Evolutionary conservation across 768 basidiomycete genomes (phyloP).

Genomic region (Tricholoma furcatifolium): DNA sequence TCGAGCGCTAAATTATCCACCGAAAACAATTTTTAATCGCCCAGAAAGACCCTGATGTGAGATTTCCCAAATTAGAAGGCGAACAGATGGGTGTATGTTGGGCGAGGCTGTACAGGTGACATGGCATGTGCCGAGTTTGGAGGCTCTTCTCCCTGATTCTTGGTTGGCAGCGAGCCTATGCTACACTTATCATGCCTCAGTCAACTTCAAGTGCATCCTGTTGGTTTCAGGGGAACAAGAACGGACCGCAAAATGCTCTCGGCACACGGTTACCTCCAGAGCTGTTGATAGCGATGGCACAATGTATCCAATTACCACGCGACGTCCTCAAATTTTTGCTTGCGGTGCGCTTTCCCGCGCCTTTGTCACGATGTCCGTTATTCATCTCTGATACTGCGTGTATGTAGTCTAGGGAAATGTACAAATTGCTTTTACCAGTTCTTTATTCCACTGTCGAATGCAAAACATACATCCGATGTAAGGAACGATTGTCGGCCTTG

Average conservation of each 20-base stretch:
- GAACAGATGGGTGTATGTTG: not conserved
- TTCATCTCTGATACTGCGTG: not conserved
- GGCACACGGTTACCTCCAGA: constrained; percentile 13
- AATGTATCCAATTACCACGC: constrained; percentile 9
- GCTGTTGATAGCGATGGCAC: constrained; percentile 11
- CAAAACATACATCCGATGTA: constrained; percentile 16
- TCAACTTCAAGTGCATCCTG: not conserved
- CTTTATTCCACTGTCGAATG: constrained; percentile 14
- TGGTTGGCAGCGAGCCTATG: not conserved
- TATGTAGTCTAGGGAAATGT: constrained; percentile 8
- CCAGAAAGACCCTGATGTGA: not conserved
- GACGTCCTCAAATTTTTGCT: constrained; percentile 15
- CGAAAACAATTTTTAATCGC: not conserved
- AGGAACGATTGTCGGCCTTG: constrained; percentile 17
- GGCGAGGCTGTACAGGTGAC: constrained; percentile 7
- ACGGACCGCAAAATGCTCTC: not conserved
- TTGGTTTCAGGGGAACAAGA: not conserved
- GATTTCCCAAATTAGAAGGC: constrained; percentile 4
- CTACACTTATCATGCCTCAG: not conserved
- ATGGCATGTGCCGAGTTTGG: not conserved
- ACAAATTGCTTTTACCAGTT: constrained; percentile 10
- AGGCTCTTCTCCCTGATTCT: not conserved
- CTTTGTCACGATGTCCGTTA: not conserved
- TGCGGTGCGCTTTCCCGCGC: constrained; percentile 7
- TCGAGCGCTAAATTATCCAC: no score